phyloP scores from a whole-genome alignment of 2,329 filamentous ascomycete species.

The Colletotrichum sidae region DNA sequence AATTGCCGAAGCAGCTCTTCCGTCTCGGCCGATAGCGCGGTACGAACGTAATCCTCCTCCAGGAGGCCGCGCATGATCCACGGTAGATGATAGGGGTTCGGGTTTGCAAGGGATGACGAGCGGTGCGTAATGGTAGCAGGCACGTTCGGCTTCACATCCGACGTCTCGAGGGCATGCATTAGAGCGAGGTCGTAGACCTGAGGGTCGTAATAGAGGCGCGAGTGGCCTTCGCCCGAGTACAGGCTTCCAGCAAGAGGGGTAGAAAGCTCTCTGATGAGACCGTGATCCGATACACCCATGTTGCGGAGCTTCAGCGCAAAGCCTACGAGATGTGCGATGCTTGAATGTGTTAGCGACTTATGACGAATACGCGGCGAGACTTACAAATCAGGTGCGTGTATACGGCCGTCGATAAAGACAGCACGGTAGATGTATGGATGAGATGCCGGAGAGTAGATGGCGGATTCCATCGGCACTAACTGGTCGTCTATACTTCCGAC shows the following conservation, averaged over 20 bases:
- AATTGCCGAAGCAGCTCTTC: slow-evolving; percentile 85
- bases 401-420: slow-evolving; percentile 93
- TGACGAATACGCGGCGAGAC: slow-evolving; percentile 38
- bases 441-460: slow-evolving; percentile 84
- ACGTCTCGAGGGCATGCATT: slow-evolving; percentile 79
- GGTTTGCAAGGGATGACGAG: slow-evolving; percentile 53
- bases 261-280: slow-evolving; percentile 90
- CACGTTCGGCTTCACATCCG: slow-evolving; percentile 54
- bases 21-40: slow-evolving; percentile 81
- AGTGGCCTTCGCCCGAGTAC: slow-evolving; percentile 93
- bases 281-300: slow-evolving; percentile 91
- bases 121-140: slow-evolving; percentile 40
- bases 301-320: slow-evolving; percentile 96
- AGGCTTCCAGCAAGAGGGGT: slow-evolving; percentile 89
- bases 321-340: slow-evolving; percentile 88
- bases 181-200: slow-evolving; percentile 86
- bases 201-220: slow-evolving; percentile 89
- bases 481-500: slow-evolving; percentile 97
- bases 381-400: slow-evolving; percentile 91
- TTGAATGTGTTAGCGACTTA: slow-evolving; percentile 41
- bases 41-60: slow-evolving; percentile 91
- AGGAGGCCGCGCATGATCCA: slow-evolving; percentile 96
- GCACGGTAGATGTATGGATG: slow-evolving; percentile 96
- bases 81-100: slow-evolving; percentile 91
- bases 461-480: slow-evolving; percentile 90